Evolutionary conservation across 192 early-diverging fungal species (phyloP).

Genomic region (Gonapodya sp.): DNA sequence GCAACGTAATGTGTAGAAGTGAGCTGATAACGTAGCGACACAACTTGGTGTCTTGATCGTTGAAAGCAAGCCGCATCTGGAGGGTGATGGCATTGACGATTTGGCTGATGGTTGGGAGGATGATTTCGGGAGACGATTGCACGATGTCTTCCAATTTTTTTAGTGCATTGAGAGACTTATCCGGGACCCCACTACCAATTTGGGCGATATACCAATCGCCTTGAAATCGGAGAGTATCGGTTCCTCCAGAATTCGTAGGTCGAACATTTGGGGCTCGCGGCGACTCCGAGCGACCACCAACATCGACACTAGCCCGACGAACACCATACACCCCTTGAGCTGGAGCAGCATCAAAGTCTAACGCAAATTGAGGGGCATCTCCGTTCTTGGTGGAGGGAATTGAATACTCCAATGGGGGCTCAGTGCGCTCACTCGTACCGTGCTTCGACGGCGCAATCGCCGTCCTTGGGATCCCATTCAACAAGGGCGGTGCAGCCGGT

Average conservation of each 20-base stretch:
- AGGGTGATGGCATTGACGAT: slow-evolving; percentile 63
- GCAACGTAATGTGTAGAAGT: slow-evolving; percentile 33
- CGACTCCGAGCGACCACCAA: slow-evolving; percentile 4
- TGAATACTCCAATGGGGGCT: neutral
- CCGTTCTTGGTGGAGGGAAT: neutral
- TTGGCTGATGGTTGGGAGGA: slow-evolving; percentile 50
- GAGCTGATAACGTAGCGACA: neutral
- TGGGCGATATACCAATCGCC: slow-evolving; percentile 24
- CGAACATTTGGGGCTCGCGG: slow-evolving; percentile 10
- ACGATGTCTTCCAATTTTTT: slow-evolving; percentile 63
- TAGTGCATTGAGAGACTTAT: slow-evolving; percentile 60
- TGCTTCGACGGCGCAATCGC: neutral
- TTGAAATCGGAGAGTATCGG: neutral
- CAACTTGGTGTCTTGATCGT: neutral
- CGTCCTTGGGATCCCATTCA: neutral
- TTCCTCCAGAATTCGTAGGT: slow-evolving; percentile 25
- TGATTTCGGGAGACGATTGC: slow-evolving; percentile 32
- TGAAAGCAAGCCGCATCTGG: slow-evolving; percentile 65
- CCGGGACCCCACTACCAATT: slow-evolving; percentile 51
- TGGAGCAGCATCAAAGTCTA: slow-evolving; percentile 11
- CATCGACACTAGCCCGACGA: neutral
- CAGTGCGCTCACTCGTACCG: neutral
- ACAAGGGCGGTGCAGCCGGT: slow-evolving; percentile 12
- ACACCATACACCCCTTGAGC: neutral
- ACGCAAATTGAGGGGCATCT: neutral